These are phyloP conservation scores for Talaromyces sp. DNA, from an alignment of 2,329 filamentous ascomycete species.

Conservation along the genomic window DNA sequence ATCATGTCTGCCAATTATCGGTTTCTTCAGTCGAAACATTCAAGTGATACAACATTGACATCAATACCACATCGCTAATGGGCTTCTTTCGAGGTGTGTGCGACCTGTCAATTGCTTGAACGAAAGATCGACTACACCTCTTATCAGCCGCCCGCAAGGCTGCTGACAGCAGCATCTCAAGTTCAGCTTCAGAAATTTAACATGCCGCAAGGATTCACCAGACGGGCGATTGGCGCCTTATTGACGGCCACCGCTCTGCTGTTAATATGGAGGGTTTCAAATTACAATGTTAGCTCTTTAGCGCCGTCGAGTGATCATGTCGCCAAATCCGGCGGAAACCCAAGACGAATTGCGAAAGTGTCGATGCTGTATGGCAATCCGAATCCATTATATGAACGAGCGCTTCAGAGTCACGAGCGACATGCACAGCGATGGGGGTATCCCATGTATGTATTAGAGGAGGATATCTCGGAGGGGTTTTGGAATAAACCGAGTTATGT, in stretches of 20 bases:
- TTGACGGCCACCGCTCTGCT: slow-evolving; percentile 13
- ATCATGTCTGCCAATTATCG: background rate
- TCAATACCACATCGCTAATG: background rate
- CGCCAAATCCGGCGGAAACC: background rate
- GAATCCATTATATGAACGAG: slow-evolving; percentile 34
- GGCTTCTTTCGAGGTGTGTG: background rate
- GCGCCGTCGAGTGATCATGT: background rate
- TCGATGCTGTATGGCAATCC: slow-evolving; percentile 33
- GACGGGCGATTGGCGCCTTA: slow-evolving; percentile 16
- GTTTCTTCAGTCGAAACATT: background rate
- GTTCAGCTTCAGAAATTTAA: background rate
- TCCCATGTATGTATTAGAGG: slow-evolving; percentile 32
- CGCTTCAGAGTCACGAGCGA: slow-evolving; percentile 32
- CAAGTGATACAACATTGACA: background rate
- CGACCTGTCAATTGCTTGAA: slow-evolving; percentile 8
- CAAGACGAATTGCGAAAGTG: slow-evolving; percentile 28
- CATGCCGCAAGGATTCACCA: slow-evolving; percentile 17
- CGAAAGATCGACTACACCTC: background rate
- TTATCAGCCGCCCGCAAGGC: background rate
- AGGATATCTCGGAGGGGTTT: slow-evolving; percentile 31
- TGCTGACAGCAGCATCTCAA: background rate
- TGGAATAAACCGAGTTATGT: slow-evolving; percentile 36
- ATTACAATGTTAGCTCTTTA: background rate
- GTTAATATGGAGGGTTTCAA: slow-evolving; percentile 15
- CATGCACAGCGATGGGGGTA: slow-evolving; percentile 37